Conservation (phyloP, 495 filamentous ascomycete genomes). For the Oidiodendron maius region DNA sequence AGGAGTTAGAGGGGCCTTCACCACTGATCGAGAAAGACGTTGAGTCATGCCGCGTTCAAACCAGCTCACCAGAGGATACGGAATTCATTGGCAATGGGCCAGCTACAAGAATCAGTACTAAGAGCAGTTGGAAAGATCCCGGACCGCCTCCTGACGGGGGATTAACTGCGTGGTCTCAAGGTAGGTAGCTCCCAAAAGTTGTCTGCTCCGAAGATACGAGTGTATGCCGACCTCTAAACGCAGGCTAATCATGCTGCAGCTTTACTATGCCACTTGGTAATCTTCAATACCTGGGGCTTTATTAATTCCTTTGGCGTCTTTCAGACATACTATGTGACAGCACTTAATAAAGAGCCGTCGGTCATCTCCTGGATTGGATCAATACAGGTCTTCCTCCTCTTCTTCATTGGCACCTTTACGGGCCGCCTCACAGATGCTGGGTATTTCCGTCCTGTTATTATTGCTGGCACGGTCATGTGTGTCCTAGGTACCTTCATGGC, state of each 20-base stretch:
- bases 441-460: constrained; percentile 52
- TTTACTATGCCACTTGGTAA: constrained; percentile 9
- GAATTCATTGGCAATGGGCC: not conserved
- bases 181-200: constrained; percentile 21
- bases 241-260: constrained; percentile 1
- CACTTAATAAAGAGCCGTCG: constrained; percentile 34
- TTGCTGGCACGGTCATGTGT: constrained; percentile 45
- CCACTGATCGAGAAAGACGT: no score
- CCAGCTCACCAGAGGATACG: not conserved
- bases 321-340: constrained; percentile 61
- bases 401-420: constrained; percentile 46
- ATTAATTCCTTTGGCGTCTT: constrained; percentile 71
- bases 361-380: constrained; percentile 58
- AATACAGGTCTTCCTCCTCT: constrained; percentile 47
- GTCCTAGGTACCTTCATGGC: constrained; percentile 64
- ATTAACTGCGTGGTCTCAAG: constrained; percentile 39
- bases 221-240: not conserved
- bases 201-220: not conserved
- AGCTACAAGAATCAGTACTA: constrained; percentile 32
- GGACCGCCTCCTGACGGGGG: constrained; percentile 51
- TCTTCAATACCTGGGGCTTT: constrained; percentile 62
- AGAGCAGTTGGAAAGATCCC: constrained; percentile 34
- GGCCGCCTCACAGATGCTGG: constrained; percentile 55
- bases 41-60: no score
- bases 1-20: no score